phyloP scores from a whole-genome alignment of 2,329 filamentous ascomycete genomes.

The Purpureocillium lavendulum region DNA sequence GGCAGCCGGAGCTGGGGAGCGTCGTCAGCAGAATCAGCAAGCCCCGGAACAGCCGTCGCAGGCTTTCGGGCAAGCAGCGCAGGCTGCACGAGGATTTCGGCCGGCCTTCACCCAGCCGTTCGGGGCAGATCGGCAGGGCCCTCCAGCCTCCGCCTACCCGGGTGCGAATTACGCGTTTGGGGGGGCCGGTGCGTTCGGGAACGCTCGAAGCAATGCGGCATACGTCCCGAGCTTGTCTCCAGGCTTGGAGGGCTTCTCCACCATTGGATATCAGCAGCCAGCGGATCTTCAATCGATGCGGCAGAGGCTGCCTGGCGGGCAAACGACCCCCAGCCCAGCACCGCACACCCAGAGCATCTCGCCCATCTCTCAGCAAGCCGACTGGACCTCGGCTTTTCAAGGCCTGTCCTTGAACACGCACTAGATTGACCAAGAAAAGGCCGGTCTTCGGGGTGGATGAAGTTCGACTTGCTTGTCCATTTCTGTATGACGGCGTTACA shows the following conservation, averaged over 20 bases:
- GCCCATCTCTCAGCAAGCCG: slow-evolving; percentile 37
- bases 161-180: slow-evolving; percentile 27
- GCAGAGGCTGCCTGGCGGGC: slow-evolving; percentile 35
- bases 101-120: slow-evolving; percentile 33
- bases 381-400: slow-evolving; percentile 60
- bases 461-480: too few species aligned
- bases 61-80: slow-evolving; percentile 25
- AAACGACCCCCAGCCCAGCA: slow-evolving; percentile 23
- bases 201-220: slow-evolving; percentile 18
- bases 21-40: slow-evolving; percentile 38
- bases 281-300: slow-evolving; percentile 38
- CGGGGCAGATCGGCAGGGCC: slow-evolving; percentile 31
- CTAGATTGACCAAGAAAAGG: slow-evolving; percentile 17
- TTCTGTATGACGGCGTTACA: too few species aligned
- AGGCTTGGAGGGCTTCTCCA: slow-evolving; percentile 19
- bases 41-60: slow-evolving; percentile 21
- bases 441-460: too few species aligned
- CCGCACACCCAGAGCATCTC: slow-evolving; percentile 29
- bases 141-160: slow-evolving; percentile 25
- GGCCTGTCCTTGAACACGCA: slow-evolving; percentile 63
- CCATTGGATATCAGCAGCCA: slow-evolving; percentile 23
- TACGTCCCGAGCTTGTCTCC: slow-evolving; percentile 20
- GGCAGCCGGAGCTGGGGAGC: slow-evolving; percentile 30
- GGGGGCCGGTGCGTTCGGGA: slow-evolving; percentile 22
- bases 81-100: slow-evolving; percentile 32